These are phyloP conservation scores for Colletotrichum sp. DNA, from an alignment of 2,329 filamentous ascomycete species.

Conservation along the genomic window DNA sequence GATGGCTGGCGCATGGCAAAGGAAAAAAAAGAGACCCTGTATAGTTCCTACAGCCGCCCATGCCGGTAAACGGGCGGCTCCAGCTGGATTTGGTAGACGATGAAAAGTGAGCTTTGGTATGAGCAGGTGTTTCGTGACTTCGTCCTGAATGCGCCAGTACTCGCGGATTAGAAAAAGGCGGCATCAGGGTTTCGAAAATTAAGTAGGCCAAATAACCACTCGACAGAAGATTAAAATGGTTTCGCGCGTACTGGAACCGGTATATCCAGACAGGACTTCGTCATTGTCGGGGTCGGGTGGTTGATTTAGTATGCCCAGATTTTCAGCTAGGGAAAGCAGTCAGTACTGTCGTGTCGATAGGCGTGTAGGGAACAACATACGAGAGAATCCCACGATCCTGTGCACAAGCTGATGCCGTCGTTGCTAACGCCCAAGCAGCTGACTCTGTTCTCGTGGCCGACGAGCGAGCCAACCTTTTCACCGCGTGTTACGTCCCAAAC, in stretches of 20 bases:
- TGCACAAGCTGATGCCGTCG: slow-evolving; percentile 98
- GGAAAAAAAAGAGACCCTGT: slow-evolving; percentile 10
- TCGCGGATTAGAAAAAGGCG: slow-evolving; percentile 23
- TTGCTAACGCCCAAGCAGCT: slow-evolving; percentile 99
- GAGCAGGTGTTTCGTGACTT: slow-evolving; percentile 24
- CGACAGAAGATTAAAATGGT: slow-evolving; percentile 23
- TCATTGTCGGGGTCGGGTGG: slow-evolving; percentile 1
- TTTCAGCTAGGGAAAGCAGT: slow-evolving; percentile 70
- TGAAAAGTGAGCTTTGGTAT: slow-evolving; percentile 22
- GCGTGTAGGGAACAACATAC: slow-evolving; percentile 67
- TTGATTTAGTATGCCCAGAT: slow-evolving; percentile 78
- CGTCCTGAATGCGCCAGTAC: slow-evolving; percentile 23
- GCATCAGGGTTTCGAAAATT: slow-evolving; percentile 23
- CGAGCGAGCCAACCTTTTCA: slow-evolving; percentile 95
- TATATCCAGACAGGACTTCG: slow-evolving; percentile 23
- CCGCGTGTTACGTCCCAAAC: slow-evolving; percentile 98
- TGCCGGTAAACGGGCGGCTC: slow-evolving; percentile 13
- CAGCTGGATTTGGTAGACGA: slow-evolving; percentile 16
- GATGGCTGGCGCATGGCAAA: slow-evolving; percentile 10
- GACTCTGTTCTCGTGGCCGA: slow-evolving; percentile 97
- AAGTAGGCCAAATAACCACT: slow-evolving; percentile 22
- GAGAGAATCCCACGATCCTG: slow-evolving; percentile 98
- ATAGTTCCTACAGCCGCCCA: slow-evolving; percentile 16
- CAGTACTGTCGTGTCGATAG: slow-evolving; percentile 45
- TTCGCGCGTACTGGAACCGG: slow-evolving; percentile 24